These are phyloP conservation scores for Vitis hybrid DNA, from an alignment of 177 flowering plant species.

Conservation along the genomic window DNA sequence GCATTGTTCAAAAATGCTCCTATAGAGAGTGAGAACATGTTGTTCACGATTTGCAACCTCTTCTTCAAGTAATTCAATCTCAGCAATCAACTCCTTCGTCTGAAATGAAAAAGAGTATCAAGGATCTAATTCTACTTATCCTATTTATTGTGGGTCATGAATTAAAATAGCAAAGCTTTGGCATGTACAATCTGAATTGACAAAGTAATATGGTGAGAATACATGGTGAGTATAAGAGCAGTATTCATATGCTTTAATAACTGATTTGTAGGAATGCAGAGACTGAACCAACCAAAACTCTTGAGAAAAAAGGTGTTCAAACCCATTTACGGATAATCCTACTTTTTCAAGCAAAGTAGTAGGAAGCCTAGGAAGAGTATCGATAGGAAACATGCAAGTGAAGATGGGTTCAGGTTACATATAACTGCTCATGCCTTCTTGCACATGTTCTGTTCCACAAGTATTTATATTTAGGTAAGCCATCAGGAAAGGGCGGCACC, in stretches of 20 bases:
- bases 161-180: too few relatives aligned
- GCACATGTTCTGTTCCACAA: neutral
- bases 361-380: neutral
- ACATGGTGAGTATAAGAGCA: neutral
- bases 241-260: neutral
- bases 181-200: neutral
- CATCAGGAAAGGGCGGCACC: neutral
- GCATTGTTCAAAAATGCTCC: slow-evolving; percentile 71
- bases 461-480: neutral
- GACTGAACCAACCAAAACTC: neutral
- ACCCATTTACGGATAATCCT: neutral
- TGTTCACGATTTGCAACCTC: slow-evolving; percentile 88
- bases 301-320: neutral
- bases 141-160: neutral
- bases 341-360: neutral
- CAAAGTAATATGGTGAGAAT: neutral
- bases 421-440: neutral
- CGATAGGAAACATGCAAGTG: neutral
- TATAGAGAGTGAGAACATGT: slow-evolving; percentile 78
- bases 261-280: neutral
- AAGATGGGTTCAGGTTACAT: neutral
- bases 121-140: neutral
- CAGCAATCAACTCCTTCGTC: slow-evolving; percentile 76
- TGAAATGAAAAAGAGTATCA: slow-evolving; percentile 18
- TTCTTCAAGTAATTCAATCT: slow-evolving; percentile 85